phyloP scores from a whole-genome alignment of 257 asterid species.

The Jacaranda mimosifolia region DNA sequence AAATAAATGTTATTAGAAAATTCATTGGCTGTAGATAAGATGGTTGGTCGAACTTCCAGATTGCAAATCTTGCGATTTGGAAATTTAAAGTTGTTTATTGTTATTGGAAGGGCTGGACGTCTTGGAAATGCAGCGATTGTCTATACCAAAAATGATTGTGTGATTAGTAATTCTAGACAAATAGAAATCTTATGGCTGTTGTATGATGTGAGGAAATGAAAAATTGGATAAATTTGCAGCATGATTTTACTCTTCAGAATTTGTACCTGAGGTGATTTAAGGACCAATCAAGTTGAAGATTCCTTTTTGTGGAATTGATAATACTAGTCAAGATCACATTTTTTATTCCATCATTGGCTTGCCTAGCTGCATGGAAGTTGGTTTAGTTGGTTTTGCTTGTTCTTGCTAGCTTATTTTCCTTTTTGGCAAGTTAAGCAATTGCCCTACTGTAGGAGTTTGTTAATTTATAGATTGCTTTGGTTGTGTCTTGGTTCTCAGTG shows the following conservation, averaged over 20 bases:
- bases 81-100: neutral
- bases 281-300: conserved; percentile 1
- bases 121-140: neutral
- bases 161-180: neutral
- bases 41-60: neutral
- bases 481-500: neutral
- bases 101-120: neutral
- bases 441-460: neutral
- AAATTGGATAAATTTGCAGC: neutral
- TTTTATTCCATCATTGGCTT: conserved; percentile 10
- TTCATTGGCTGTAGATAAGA: neutral
- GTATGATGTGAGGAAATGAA: neutral
- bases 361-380: neutral
- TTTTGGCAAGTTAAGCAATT: neutral
- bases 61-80: conserved; percentile 24
- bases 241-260: neutral
- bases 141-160: no score
- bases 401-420: neutral
- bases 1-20: neutral
- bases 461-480: neutral
- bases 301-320: conserved; percentile 7
- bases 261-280: neutral
- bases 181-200: neutral
- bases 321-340: neutral
- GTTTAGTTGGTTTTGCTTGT: neutral